Evolutionary conservation across 129 eudicot genomes (phyloP), one percentile per base, ranked within the genome.

Genomic region (Logfia minima): DNA sequence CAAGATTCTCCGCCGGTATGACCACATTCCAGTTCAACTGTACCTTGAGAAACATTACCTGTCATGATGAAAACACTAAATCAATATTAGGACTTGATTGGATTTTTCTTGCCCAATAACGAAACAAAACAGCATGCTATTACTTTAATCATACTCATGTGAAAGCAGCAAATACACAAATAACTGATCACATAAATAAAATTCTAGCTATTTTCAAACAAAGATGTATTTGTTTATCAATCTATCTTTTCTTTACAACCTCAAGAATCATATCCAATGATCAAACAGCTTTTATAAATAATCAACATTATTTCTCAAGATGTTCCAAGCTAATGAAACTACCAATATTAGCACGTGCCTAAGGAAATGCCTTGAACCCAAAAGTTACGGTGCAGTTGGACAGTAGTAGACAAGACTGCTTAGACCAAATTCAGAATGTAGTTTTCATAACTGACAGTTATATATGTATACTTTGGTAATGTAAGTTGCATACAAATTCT

Each of bases 11-110:
- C 11, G 96, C 91, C 0, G 92, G 96, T 59, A 92, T 82, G 29
- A 92, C 82, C 37, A 92, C 97, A 48, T 92, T 92, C 96, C 97
- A 92, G 5, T 83, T 83, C 68, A 92, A 45, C 41, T 88, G 84
- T 53, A 82, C 84, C 80, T 92, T 89, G 22, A 92, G 85, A 81
- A 87, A 89, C 96, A 89, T 92, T 64, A 32, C 79, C 87, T 83
- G 23, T 55, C 41, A 72, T 39, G 56, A 68, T 69, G 10, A 29
- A 60, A 8, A 62, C 24, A 77, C 26, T 18, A 28, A 35, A 19
- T 21, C 52, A 0, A 13, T 26, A 45, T n/a, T 17, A 62, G 21
- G 67, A 51, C 21, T 31, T 66, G 4, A 2, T 0, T 43, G 13
- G 26, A 59, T 3, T 60, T 17, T 8, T 2, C 9, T 39, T 22